Percentiles rank a stretch among this genome's conserved stretches.
Evolutionary conservation across 805 yeast species (phyloP).

Genomic region (Candida krabiensis): DNA sequence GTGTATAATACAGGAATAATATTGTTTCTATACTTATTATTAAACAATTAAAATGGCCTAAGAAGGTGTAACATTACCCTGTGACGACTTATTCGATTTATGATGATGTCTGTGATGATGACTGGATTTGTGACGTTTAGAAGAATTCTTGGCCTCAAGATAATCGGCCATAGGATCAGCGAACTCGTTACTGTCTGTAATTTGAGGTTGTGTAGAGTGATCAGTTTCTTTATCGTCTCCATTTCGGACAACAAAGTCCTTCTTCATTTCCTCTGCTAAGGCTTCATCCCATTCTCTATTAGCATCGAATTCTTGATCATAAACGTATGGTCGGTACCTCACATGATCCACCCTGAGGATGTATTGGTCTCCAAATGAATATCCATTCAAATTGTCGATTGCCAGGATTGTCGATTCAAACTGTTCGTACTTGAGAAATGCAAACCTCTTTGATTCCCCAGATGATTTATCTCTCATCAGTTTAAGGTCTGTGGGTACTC

Average conservation of each 20-base stretch:
- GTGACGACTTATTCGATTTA: neutral
- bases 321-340: constrained; percentile 46
- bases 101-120: neutral
- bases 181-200: constrained; percentile 9
- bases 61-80: too few relatives aligned
- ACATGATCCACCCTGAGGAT: constrained; percentile 70
- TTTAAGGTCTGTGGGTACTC: constrained; percentile 76
- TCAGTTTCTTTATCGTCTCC: constrained; percentile 21
- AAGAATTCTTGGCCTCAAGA: constrained; percentile 13
- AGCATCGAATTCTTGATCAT: constrained; percentile 50
- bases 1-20: constrained; percentile 1
- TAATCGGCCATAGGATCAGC: constrained; percentile 39
- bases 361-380: constrained; percentile 41
- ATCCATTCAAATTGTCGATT: constrained; percentile 84
- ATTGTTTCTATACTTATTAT: too few relatives aligned
- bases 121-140: constrained; percentile 1
- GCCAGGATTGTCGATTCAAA: constrained; percentile 80
- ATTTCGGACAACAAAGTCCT: constrained; percentile 47
- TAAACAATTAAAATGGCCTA: too few relatives aligned
- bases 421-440: constrained; percentile 79
- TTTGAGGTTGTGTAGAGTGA: neutral
- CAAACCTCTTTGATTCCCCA: constrained; percentile 73
- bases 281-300: constrained; percentile 33
- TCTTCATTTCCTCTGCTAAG: constrained; percentile 41
- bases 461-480: constrained; percentile 64